These are phyloP conservation scores for Xylaria flabelliformis DNA, from an alignment of 495 filamentous ascomycete species.

Conservation along the genomic window DNA sequence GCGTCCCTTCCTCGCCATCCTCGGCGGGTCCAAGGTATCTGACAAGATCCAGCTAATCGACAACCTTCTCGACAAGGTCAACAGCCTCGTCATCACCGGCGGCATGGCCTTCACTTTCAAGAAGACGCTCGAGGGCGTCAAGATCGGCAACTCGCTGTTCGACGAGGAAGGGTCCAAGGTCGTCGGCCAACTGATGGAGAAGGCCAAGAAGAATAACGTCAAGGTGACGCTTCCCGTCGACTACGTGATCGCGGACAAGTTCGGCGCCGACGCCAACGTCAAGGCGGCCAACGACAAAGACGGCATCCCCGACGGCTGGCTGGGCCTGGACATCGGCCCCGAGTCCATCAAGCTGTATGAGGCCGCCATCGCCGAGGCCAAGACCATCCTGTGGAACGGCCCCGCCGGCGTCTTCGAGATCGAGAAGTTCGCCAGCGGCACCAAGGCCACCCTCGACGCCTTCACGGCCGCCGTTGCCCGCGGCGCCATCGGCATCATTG, in stretches of 20 bases:
- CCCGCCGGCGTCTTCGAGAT: slow-evolving; percentile 97
- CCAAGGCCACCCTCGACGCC: slow-evolving; percentile 87
- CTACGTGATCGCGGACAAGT: slow-evolving; percentile 96
- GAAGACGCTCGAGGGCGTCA: slow-evolving; percentile 89
- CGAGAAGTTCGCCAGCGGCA: slow-evolving; percentile 88
- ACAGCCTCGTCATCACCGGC: slow-evolving; percentile 95
- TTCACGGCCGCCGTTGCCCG: slow-evolving; percentile 77
- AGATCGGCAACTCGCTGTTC: slow-evolving; percentile 91
- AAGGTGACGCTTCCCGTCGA: slow-evolving; percentile 93
- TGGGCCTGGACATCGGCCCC: slow-evolving; percentile 93
- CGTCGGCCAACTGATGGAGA: slow-evolving; percentile 84
- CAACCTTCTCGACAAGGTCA: slow-evolving; percentile 95
- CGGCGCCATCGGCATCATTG: slow-evolving; percentile 95
- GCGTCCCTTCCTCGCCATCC: slow-evolving; percentile 97
- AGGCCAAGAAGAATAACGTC: slow-evolving; percentile 95
- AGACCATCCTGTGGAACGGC: slow-evolving; percentile 99
- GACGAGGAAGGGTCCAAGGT: slow-evolving; percentile 96
- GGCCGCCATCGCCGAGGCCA: slow-evolving; percentile 79
- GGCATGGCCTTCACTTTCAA: slow-evolving; percentile 99
- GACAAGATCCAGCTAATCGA: slow-evolving; percentile 99
- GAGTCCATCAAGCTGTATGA: slow-evolving; percentile 86
- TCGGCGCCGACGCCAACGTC: slow-evolving; percentile 80
- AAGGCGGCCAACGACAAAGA: slow-evolving; percentile 84
- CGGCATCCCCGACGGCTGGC: slow-evolving; percentile 95
- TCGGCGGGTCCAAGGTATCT: slow-evolving; percentile 96